These are phyloP conservation scores for Teratosphaeria destructans DNA, from an alignment of 2,329 filamentous ascomycete species.

Conservation along the genomic window DNA sequence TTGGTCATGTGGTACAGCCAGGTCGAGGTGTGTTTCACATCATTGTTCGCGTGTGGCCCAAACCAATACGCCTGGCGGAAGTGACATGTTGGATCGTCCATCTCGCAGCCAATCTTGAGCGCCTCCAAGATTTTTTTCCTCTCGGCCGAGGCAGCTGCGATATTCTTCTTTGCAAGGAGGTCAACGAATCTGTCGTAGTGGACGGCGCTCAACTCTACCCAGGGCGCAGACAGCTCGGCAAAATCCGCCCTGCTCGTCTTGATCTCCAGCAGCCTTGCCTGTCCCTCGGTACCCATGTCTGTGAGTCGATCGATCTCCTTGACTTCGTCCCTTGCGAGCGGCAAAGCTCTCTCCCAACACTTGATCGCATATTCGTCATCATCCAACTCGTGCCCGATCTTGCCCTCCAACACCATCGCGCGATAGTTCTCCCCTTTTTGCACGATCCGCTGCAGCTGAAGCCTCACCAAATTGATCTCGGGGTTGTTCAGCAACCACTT, in stretches of 20 bases:
- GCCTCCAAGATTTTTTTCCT: constrained; percentile 19
- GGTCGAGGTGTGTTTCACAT: constrained; percentile 18
- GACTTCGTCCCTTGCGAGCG: constrained; percentile 8
- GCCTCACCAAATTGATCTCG: constrained; percentile 9
- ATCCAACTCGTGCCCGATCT: constrained; percentile 13
- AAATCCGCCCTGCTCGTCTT: neutral
- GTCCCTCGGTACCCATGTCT: constrained; percentile 2
- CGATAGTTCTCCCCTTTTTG: constrained; percentile 11
- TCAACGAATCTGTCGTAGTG: constrained; percentile 10
- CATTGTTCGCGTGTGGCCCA: constrained; percentile 10
- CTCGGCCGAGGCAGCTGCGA: constrained; percentile 6
- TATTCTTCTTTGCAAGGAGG: constrained; percentile 1
- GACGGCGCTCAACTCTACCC: constrained; percentile 21
- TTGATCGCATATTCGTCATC: constrained; percentile 17
- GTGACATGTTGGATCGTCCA: constrained; percentile 35
- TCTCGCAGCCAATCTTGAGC: constrained; percentile 27
- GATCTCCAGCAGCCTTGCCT: neutral
- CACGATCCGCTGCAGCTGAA: constrained; percentile 15
- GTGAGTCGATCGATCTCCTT: neutral
- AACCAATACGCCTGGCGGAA: constrained; percentile 25
- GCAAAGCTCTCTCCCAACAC: constrained; percentile 18
- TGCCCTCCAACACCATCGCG: constrained; percentile 23
- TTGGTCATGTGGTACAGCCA: constrained; percentile 38
- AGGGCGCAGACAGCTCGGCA: constrained; percentile 19
- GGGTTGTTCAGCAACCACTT: constrained; percentile 8